These are phyloP conservation scores for Suillus lakei DNA, from an alignment of 768 basidiomycete genomes.

Conservation along the genomic window DNA sequence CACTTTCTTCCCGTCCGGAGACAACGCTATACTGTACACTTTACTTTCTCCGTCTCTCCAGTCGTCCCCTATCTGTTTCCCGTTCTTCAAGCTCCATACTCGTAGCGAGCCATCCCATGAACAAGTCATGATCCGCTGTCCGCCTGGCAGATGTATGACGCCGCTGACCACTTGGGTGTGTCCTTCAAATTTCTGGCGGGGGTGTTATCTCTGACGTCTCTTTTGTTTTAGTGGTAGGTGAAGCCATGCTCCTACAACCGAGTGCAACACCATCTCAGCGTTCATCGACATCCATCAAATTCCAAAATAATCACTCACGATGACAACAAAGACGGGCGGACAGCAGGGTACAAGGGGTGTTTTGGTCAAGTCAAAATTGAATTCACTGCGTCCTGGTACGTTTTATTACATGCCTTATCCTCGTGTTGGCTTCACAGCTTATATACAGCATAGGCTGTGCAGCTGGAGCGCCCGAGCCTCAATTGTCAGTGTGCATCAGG, in stretches of 20 bases:
- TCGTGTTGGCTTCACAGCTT: too few species aligned
- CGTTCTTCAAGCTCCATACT: background rate
- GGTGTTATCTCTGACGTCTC: background rate
- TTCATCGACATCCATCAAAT: background rate
- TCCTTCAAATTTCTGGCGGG: background rate
- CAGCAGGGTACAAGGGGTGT: background rate
- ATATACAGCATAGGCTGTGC: too few species aligned
- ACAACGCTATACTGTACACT: too few species aligned
- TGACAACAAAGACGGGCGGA: background rate
- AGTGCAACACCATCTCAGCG: background rate
- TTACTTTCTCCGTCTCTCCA: too few species aligned
- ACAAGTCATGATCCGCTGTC: background rate
- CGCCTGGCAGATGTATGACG: background rate
- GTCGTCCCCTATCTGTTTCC: too few species aligned
- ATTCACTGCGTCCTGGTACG: too few species aligned
- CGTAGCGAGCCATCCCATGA: background rate
- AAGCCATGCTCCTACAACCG: background rate
- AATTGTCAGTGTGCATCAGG: too few species aligned
- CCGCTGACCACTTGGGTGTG: background rate
- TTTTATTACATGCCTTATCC: too few species aligned
- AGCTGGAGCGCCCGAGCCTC: too few species aligned
- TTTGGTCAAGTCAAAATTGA: background rate
- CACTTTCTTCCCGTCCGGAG: too few species aligned
- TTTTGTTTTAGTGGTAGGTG: background rate
- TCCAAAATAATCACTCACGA: background rate